Evolutionary conservation across 2,329 filamentous ascomycete species (phyloP), one percentile per base, ranked within the genome.

Genomic region (Ciborinia camelliae): DNA sequence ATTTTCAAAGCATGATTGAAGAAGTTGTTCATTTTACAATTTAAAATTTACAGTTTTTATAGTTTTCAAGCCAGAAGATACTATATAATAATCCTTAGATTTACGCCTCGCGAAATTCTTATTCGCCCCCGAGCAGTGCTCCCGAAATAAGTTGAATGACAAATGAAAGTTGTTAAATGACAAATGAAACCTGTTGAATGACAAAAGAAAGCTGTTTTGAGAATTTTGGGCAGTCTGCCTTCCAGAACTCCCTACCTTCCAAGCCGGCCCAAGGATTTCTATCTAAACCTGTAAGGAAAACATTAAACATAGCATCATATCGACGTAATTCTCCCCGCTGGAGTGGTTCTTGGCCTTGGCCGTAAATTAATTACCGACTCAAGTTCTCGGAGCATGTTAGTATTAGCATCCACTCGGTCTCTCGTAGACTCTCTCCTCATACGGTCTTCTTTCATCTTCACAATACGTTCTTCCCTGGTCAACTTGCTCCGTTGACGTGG

Each of bases 351-450:
- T 30, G 71, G 67, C 50, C 69, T 76, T 23, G 82, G 81, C 65
- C 82, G 76, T 70, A 85, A 77, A 70, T 84, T 86, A 75, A 98
- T 96, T 66, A 99, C 86, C 69, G 91, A 94, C 79, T 97, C 92
- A 65, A 99, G 82, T 78, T 99, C 95, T 68, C 90, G 88, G 68
- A 99, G 83, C 91, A 99, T 97, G 71, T 90, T 91, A 51, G 88
- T 90, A 68, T 87, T 96, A 14, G 91, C 90, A 68, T 97, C 92
- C 52, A 86, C 81, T 73, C 90, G 89, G 71, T 93, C 90, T 63
- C 87, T 86, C 48, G 87, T 80, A 48, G 86, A 81, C 26, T 90
- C 89, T 74, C 91, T 90, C 68, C 85, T 86, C 62, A 87, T 87
- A 65, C 94, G 85, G 52, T 98, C 94, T 74, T 97, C 93, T 71